Conservation (phyloP, 2,329 filamentous ascomycete genomes). For the Aspergillus luchuensis region DNA sequence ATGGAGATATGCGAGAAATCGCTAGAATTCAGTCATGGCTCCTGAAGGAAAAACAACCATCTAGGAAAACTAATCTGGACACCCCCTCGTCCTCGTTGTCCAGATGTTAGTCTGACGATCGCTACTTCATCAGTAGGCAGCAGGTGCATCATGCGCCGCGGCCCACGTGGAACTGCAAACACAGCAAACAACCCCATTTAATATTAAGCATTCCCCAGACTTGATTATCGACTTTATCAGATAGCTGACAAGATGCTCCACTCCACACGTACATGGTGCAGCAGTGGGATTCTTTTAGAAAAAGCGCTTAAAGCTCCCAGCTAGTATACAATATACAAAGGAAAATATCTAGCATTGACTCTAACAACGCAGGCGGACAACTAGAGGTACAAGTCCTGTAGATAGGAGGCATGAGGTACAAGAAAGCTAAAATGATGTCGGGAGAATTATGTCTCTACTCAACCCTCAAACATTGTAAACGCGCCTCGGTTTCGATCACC, state of each 20-base stretch:
- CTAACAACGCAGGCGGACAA: slow-evolving; percentile 39
- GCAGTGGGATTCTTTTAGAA: not conserved
- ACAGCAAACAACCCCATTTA: slow-evolving; percentile 21
- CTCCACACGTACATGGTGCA: not conserved
- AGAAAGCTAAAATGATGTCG: slow-evolving; percentile 32
- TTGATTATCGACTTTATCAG: not conserved
- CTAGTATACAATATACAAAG: slow-evolving; percentile 13
- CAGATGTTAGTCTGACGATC: slow-evolving; percentile 5
- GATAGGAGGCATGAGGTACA: slow-evolving; percentile 34
- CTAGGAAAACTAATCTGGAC: not conserved
- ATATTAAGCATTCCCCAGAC: slow-evolving; percentile 17
- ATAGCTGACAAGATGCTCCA: not conserved
- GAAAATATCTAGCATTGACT: slow-evolving; percentile 41
- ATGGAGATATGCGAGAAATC: slow-evolving; percentile 20
- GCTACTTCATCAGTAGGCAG: not conserved
- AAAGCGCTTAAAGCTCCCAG: no score
- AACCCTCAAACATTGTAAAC: slow-evolving; percentile 82
- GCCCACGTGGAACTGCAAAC: slow-evolving; percentile 24
- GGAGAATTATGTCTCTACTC: slow-evolving; percentile 55
- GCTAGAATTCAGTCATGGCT: slow-evolving; percentile 9
- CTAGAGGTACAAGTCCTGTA: slow-evolving; percentile 45
- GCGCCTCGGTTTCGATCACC: slow-evolving; percentile 88
- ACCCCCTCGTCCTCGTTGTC: slow-evolving; percentile 6
- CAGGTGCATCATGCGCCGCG: slow-evolving; percentile 15
- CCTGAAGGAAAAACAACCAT: not conserved